Conservation (phyloP, 164 flowering plant species). For the Buxus sempervirens region DNA sequence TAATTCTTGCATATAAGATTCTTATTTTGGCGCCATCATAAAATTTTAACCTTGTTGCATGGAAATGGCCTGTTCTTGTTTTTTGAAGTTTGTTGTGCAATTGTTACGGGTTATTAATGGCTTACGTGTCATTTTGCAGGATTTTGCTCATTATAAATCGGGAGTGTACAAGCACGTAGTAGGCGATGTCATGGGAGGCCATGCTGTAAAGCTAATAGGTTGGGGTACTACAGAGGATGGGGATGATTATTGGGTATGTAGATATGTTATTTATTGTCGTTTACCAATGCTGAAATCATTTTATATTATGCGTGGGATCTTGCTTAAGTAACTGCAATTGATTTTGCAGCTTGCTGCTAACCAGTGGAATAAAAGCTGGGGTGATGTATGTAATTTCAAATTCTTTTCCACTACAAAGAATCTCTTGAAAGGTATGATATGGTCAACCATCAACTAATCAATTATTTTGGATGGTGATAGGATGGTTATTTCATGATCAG, state of each 20-base stretch:
- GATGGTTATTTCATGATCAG: slow-evolving; percentile 90
- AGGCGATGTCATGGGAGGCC: slow-evolving; percentile 84
- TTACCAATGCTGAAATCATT: background rate
- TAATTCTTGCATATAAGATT: no score
- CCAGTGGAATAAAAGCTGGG: slow-evolving; percentile 97
- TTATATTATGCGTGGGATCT: background rate
- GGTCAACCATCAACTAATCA: background rate
- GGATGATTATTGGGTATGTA: slow-evolving; percentile 87
- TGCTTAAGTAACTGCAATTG: background rate
- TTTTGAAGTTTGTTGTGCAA: background rate
- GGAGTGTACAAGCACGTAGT: slow-evolving; percentile 89
- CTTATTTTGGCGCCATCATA: background rate
- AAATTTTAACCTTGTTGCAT: background rate
- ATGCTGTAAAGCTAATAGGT: slow-evolving; percentile 94
- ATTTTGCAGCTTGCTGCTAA: slow-evolving; percentile 78
- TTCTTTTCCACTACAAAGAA: background rate
- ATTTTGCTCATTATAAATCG: slow-evolving; percentile 93
- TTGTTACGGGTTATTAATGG: no score
- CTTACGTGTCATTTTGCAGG: slow-evolving; percentile 39
- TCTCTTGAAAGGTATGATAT: background rate
- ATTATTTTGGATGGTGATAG: slow-evolving; percentile 32
- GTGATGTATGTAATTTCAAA: slow-evolving; percentile 63
- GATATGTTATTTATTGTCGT: background rate
- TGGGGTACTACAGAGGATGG: slow-evolving; percentile 92
- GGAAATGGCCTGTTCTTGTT: background rate